These are phyloP conservation scores for Malus orientalis DNA, from an alignment of 306 rosid genomes.

Conservation along the genomic window DNA sequence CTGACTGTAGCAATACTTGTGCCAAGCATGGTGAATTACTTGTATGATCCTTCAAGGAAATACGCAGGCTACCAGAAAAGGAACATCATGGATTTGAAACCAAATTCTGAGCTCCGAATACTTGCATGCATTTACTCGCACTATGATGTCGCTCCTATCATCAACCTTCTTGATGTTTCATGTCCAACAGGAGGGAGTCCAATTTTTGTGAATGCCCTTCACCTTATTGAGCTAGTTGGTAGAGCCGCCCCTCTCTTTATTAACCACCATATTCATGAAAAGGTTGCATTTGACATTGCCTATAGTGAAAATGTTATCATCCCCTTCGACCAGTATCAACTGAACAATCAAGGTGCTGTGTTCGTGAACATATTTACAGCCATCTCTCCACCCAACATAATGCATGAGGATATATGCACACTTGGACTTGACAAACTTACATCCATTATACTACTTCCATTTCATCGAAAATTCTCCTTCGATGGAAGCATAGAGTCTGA, in stretches of 20 bases:
- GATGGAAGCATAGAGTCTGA: conserved; percentile 45
- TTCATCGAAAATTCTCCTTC: conserved; percentile 43
- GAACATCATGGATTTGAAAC: conserved; percentile 32
- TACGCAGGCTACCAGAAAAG: conserved; percentile 52
- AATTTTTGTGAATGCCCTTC: conserved; percentile 29
- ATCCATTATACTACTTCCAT: conserved; percentile 55
- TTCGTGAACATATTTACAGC: conserved; percentile 41
- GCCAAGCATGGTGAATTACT: conserved; percentile 13
- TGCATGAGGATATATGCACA: conserved; percentile 62
- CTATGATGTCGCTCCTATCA: conserved; percentile 26
- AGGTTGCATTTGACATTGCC: neutral
- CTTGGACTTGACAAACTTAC: conserved; percentile 52
- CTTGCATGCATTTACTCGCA: conserved; percentile 40
- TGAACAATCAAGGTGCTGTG: conserved; percentile 21
- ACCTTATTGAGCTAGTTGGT: conserved; percentile 50
- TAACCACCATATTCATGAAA: conserved; percentile 36
- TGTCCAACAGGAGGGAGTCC: conserved; percentile 40
- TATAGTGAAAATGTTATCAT: conserved; percentile 14
- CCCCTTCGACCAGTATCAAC: conserved; percentile 31
- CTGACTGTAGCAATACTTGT: conserved; percentile 6
- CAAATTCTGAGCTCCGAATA: conserved; percentile 38
- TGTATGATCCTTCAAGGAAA: conserved; percentile 59
- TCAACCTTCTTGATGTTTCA: conserved; percentile 42
- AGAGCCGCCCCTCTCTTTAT: conserved; percentile 53
- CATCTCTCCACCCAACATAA: conserved; percentile 41